Evolutionary conservation across 225 moss, liverwort and hornwort genomes (phyloP).

Genomic region (Pseudisothecium myosuroides): DNA sequence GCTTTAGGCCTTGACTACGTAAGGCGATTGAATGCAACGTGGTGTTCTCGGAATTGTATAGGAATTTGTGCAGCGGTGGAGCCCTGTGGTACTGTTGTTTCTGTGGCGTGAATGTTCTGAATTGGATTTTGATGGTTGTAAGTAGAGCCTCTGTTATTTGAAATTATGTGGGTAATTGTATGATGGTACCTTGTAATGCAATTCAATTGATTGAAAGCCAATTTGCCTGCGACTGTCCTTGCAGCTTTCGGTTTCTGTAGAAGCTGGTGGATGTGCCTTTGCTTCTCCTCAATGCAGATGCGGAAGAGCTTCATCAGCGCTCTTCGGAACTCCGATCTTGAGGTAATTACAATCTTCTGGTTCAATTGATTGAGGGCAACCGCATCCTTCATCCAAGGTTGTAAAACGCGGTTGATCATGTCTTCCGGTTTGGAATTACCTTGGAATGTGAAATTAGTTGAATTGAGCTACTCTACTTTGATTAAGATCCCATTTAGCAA

Average conservation of each 20-base stretch:
- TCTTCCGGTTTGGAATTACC: neutral
- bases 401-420: neutral
- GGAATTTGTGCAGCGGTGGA: neutral
- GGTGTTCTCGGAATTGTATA: neutral
- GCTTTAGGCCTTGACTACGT: neutral
- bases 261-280: neutral
- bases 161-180: neutral
- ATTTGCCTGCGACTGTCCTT: neutral
- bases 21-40: neutral
- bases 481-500: neutral
- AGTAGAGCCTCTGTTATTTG: neutral
- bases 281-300: slow-evolving; percentile 17
- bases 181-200: neutral
- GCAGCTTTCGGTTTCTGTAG: slow-evolving; percentile 18
- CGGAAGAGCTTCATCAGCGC: slow-evolving; percentile 19
- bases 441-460: neutral
- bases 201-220: neutral
- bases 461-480: neutral
- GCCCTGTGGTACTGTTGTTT: neutral
- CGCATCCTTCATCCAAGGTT: neutral
- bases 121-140: neutral
- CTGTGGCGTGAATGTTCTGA: neutral
- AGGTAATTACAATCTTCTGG: slow-evolving; percentile 1
- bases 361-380: neutral
- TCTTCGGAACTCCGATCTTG: slow-evolving; percentile 22